Percentiles rank a stretch among this genome's conserved stretches.
Evolutionary conservation across 768 basidiomycete genomes (phyloP).

Genomic region (Suillus paluster): DNA sequence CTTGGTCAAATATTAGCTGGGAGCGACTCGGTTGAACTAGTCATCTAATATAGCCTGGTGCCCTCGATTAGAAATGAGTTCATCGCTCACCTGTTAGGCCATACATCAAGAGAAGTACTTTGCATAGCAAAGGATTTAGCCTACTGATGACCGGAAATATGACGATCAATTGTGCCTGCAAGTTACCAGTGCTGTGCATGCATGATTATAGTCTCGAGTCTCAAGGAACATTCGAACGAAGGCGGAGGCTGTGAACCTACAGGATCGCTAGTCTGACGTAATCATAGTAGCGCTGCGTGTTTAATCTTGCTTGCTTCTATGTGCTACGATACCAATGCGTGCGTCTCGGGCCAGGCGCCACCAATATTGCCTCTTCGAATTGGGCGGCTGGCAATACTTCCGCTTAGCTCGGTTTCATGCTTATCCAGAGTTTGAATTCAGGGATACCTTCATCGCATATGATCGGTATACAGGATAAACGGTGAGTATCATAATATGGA

Average conservation of each 20-base stretch:
- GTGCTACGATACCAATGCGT: not conserved
- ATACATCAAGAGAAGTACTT: too few relatives aligned
- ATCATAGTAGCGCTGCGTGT: not conserved
- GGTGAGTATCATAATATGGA: not conserved
- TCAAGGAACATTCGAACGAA: not conserved
- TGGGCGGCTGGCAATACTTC: not conserved
- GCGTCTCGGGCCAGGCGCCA: not conserved
- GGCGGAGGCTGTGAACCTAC: not conserved
- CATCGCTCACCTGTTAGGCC: too few relatives aligned
- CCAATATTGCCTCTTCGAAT: not conserved
- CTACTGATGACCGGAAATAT: not conserved
- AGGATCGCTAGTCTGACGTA: too few relatives aligned
- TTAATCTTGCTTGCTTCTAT: not conserved
- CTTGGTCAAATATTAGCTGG: too few relatives aligned
- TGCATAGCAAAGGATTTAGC: too few relatives aligned
- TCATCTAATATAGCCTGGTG: too few relatives aligned
- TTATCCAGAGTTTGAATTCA: not conserved
- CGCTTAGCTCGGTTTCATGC: not conserved
- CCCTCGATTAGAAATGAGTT: too few relatives aligned
- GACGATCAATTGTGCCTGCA: not conserved
- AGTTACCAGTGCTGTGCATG: not conserved
- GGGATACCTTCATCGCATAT: not conserved
- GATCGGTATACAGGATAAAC: not conserved
- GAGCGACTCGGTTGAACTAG: too few relatives aligned
- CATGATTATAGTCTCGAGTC: not conserved